Evolutionary conservation across 768 basidiomycete species (phyloP), one percentile per base, ranked within the genome.

Genomic region (Mycena venus): DNA sequence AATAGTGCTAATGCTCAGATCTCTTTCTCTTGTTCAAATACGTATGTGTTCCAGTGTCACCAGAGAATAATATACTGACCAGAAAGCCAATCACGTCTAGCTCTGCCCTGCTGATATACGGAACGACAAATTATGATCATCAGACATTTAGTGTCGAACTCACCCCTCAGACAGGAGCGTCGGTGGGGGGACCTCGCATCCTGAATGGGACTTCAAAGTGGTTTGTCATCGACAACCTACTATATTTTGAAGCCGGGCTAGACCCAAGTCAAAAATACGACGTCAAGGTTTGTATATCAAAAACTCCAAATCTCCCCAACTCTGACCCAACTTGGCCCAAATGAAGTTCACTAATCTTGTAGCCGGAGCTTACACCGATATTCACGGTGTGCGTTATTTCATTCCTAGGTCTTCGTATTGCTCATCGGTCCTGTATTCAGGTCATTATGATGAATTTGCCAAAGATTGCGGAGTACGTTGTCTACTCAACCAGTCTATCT

Each of bases 201-300:
- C 76, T 79, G 53, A 79, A 79, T 49, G 77, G 58, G 17, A 77
- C 76, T 15, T 76, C 77, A 3, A 73, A 74, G 32, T 79, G 78
- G 78, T 78, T 79, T 21, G 77, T 75, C 5, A 47, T 78, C 4
- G 63, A 76, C 63, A 75, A 78, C 59, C 62, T 79, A 7, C 3
- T 78, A 36, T 79, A 66, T 32, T 79, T 40, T 31, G 77, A 79
- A 55, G 55, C 65, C 38, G 78, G 73, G 10, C n/a, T 79, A 72
- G 76, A 79, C 53, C 61, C 72, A 5, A 63, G 31, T n/a, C 60
- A 68, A 44, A 72, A 47, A 14, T 79, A 79, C 38, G 32, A 65
- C 42, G 70, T 79, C 15, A 76, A 72, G n/a, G n/a, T n/a, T n/a
- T n/a, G n/a, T n/a, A n/a, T n/a, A n/a, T n/a, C n/a, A n/a, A n/a